A percentile compares a stretch with the other conserved stretches of the same genome.
These are phyloP conservation scores for Trichoderma erinaceum DNA, from an alignment of 495 filamentous ascomycete genomes.

Conservation along the genomic window DNA sequence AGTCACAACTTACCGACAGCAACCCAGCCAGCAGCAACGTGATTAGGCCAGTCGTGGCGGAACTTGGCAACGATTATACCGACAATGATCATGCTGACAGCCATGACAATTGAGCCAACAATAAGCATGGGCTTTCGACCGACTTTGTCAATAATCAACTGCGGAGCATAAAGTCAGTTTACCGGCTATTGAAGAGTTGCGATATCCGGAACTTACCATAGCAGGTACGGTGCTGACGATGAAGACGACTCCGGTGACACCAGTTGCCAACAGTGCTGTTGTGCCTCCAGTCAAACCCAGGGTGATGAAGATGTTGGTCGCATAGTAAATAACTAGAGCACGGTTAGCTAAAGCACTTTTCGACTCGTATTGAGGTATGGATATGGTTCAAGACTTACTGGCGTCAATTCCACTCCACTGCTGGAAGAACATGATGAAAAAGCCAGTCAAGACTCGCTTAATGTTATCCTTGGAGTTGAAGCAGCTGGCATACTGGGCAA, in stretches of 20 bases:
- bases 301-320: constrained; percentile 40
- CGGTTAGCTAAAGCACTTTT: background rate
- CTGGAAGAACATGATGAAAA: constrained; percentile 48
- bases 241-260: constrained; percentile 36
- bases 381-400: background rate
- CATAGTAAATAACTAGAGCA: constrained; percentile 24
- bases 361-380: background rate
- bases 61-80: constrained; percentile 51
- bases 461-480: constrained; percentile 31
- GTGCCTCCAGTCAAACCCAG: constrained; percentile 55
- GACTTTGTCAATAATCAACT: constrained; percentile 47
- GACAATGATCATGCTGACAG: constrained; percentile 57
- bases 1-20: constrained; percentile 47
- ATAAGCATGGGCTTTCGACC: constrained; percentile 55
- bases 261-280: constrained; percentile 44
- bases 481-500: constrained; percentile 21
- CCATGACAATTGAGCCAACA: constrained; percentile 55
- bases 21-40: constrained; percentile 35
- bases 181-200: background rate
- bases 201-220: constrained; percentile 25
- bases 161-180: constrained; percentile 12
- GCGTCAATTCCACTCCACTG: constrained; percentile 45
- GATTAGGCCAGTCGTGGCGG: constrained; percentile 25
- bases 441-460: constrained; percentile 58
- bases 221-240: constrained; percentile 57